Evolutionary conservation across 768 basidiomycete species (phyloP).

Genomic region (Trametes cingulata): DNA sequence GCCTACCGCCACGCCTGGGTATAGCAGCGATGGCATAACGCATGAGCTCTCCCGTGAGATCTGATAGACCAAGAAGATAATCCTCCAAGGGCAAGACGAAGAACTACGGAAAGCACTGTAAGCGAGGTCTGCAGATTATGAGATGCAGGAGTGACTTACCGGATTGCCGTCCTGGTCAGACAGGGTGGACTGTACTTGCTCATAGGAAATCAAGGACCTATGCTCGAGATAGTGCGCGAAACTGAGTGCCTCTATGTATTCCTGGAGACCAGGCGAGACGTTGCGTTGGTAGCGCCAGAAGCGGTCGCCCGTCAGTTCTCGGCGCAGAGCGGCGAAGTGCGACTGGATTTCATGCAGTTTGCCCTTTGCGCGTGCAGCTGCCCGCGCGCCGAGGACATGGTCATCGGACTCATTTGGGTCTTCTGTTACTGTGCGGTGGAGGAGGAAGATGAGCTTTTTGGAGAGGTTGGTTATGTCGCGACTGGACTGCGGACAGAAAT

Average conservation of each 20-base stretch:
- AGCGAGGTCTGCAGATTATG: background rate
- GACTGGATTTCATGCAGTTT: constrained; percentile 68
- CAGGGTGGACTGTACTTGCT: constrained; percentile 66
- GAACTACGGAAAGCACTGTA: constrained; percentile 48
- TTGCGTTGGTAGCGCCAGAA: constrained; percentile 81
- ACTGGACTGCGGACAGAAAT: constrained; percentile 51
- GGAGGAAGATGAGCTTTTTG: constrained; percentile 91
- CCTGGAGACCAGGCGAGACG: constrained; percentile 83
- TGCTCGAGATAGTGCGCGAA: constrained; percentile 85
- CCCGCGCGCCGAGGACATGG: constrained; percentile 41
- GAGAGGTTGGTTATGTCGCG: constrained; percentile 90
- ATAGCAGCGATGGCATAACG: constrained; percentile 88
- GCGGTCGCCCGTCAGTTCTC: constrained; percentile 62
- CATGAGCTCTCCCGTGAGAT: constrained; percentile 97
- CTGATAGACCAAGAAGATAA: constrained; percentile 89
- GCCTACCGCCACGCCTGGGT: constrained; percentile 61
- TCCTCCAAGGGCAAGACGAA: constrained; percentile 78
- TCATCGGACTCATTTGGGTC: constrained; percentile 33
- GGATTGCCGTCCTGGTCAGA: constrained; percentile 59
- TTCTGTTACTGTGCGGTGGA: constrained; percentile 71
- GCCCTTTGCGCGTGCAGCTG: constrained; percentile 51
- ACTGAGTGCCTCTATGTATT: constrained; percentile 93
- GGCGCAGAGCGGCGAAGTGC: constrained; percentile 61
- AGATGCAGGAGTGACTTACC: constrained; percentile 44
- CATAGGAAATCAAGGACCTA: constrained; percentile 63